Conservation (phyloP, 495 filamentous ascomycete species). For the Pseudoneurospora amorphoporcata region DNA sequence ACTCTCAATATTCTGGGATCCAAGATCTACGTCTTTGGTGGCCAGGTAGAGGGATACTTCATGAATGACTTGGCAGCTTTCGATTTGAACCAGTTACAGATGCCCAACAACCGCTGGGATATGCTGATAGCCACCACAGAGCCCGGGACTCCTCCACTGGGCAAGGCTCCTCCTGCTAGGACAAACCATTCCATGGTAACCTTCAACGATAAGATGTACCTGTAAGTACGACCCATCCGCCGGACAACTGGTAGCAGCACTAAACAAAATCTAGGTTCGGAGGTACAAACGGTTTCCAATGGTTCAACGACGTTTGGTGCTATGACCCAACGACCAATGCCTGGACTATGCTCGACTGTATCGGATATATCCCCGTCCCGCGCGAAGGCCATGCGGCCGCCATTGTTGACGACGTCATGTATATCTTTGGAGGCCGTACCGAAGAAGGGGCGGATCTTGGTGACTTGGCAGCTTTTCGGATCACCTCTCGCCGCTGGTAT, state of each 20-base stretch:
- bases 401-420: constrained; percentile 95
- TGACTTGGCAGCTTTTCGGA: constrained; percentile 91
- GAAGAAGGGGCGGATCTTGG: constrained; percentile 86
- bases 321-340: constrained; percentile 74
- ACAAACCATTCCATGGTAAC: constrained; percentile 92
- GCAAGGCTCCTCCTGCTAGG: constrained; percentile 74
- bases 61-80: constrained; percentile 98
- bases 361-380: constrained; percentile 88
- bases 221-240: constrained; percentile 48
- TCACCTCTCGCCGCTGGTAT: constrained; percentile 87
- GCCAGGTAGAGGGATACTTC: constrained; percentile 93
- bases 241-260: neutral
- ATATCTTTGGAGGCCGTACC: constrained; percentile 95
- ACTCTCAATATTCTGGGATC: constrained; percentile 93
- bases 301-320: constrained; percentile 99
- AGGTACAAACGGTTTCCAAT: constrained; percentile 83
- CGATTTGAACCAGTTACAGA: constrained; percentile 87
- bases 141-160: constrained; percentile 51
- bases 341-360: constrained; percentile 88
- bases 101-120: constrained; percentile 85
- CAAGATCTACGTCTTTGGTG: constrained; percentile 94
- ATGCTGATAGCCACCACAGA: constrained; percentile 70
- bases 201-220: constrained; percentile 85
- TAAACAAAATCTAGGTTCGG: constrained; percentile 56
- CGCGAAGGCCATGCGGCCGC: constrained; percentile 93